A percentile compares a stretch with the other conserved stretches of the same genome.
Evolutionary conservation across 2,329 filamentous ascomycete genomes (phyloP).

Genomic region (Rhynchosporium agropyri): DNA sequence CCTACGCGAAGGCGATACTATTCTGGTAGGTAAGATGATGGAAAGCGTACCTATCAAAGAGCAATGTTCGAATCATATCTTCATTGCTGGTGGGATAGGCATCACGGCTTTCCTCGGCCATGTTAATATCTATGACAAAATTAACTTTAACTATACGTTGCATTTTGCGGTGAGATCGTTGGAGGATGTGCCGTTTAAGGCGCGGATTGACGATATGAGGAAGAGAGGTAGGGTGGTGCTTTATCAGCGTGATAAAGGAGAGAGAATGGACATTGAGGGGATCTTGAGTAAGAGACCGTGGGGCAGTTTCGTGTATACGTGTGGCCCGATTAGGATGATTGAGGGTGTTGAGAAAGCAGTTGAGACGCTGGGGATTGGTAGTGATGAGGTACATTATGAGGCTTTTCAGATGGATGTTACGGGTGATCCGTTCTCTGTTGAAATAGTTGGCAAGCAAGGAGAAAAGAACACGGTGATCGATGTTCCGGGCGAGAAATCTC

Average conservation of each 20-base stretch:
- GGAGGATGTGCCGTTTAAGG: slow-evolving; percentile 58
- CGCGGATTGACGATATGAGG: slow-evolving; percentile 48
- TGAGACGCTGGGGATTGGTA: slow-evolving; percentile 47
- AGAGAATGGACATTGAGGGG: slow-evolving; percentile 54
- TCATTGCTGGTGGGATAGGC: slow-evolving; percentile 66
- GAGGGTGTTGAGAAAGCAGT: slow-evolving; percentile 51
- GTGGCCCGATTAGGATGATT: slow-evolving; percentile 61
- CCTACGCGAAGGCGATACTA: slow-evolving; percentile 50
- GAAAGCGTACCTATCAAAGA: slow-evolving; percentile 50
- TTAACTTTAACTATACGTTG: slow-evolving; percentile 54
- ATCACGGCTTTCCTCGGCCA: slow-evolving; percentile 65
- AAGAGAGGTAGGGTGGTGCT: slow-evolving; percentile 46
- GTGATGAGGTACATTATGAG: slow-evolving; percentile 61
- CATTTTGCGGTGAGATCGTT: slow-evolving; percentile 60
- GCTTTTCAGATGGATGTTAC: slow-evolving; percentile 55
- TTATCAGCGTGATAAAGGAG: slow-evolving; percentile 55
- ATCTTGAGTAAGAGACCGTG: slow-evolving; percentile 52
- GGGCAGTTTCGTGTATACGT: slow-evolving; percentile 63
- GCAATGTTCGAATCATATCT: slow-evolving; percentile 53
- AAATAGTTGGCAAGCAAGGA: slow-evolving; percentile 48
- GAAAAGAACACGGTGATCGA: slow-evolving; percentile 43
- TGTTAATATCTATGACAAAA: slow-evolving; percentile 46
- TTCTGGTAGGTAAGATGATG: slow-evolving; percentile 56
- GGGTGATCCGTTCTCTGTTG: slow-evolving; percentile 62
- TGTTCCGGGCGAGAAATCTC: slow-evolving; percentile 46